Evolutionary conservation across 2,329 filamentous ascomycete genomes (phyloP).

Genomic region (Hymenoscyphus occultus): DNA sequence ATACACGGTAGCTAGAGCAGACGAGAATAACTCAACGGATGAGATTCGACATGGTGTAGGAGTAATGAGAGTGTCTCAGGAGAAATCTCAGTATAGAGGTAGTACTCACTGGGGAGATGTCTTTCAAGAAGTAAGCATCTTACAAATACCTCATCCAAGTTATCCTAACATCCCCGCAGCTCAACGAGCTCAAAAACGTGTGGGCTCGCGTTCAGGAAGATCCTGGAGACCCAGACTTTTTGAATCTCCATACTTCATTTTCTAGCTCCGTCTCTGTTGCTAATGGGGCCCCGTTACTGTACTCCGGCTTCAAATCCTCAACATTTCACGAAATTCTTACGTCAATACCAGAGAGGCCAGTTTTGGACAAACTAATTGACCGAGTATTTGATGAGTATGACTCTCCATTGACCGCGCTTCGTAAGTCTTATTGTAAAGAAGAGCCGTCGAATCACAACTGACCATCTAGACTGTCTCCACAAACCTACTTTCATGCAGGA

Average conservation of each 20-base stretch:
- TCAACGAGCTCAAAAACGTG: slow-evolving; percentile 40
- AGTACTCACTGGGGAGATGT: slow-evolving; percentile 79
- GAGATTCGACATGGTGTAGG: slow-evolving; percentile 70
- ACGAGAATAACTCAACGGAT: slow-evolving; percentile 60
- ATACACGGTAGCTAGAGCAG: background rate
- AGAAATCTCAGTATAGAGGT: slow-evolving; percentile 74
- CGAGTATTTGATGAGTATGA: slow-evolving; percentile 83
- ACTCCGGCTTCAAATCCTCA: slow-evolving; percentile 66
- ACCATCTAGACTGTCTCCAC: slow-evolving; percentile 61
- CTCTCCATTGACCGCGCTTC: slow-evolving; percentile 50
- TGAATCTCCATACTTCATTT: slow-evolving; percentile 64
- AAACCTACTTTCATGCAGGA: slow-evolving; percentile 78
- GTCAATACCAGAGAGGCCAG: slow-evolving; percentile 73
- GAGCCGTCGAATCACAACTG: slow-evolving; percentile 10
- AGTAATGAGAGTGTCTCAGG: slow-evolving; percentile 68
- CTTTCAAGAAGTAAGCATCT: slow-evolving; percentile 57
- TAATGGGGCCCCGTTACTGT: slow-evolving; percentile 65
- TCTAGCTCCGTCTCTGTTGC: slow-evolving; percentile 40
- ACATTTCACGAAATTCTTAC: slow-evolving; percentile 75
- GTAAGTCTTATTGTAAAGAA: slow-evolving; percentile 21
- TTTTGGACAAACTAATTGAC: slow-evolving; percentile 75
- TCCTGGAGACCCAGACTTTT: slow-evolving; percentile 53
- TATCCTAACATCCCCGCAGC: slow-evolving; percentile 6
- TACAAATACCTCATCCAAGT: slow-evolving; percentile 7
- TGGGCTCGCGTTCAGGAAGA: slow-evolving; percentile 86